Percentiles rank a stretch among this genome's conserved stretches.
Conservation (phyloP, 2,329 filamentous ascomycete genomes). For the Cladosporium sp. region DNA sequence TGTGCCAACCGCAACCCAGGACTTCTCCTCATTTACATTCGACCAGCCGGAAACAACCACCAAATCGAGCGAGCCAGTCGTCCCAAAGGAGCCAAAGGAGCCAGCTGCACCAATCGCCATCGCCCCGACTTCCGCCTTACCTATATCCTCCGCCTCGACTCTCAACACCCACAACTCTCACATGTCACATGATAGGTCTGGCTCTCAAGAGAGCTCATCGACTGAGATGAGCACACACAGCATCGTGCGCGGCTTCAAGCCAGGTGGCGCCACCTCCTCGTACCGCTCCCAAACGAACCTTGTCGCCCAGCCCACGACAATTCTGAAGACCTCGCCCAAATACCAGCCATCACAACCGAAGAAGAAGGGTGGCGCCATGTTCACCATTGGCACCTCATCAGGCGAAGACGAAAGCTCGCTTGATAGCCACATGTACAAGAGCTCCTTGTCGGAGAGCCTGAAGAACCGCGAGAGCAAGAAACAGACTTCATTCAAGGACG, state of each 20-base stretch:
- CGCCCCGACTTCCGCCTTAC: neutral
- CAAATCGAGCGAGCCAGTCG: slow-evolving; percentile 42
- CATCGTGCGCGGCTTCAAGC: slow-evolving; percentile 83
- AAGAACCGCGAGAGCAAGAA: slow-evolving; percentile 62
- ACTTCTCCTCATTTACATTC: slow-evolving; percentile 39
- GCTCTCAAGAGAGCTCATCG: slow-evolving; percentile 62
- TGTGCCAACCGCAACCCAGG: slow-evolving; percentile 24
- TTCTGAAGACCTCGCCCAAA: slow-evolving; percentile 56
- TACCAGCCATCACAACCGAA: slow-evolving; percentile 35
- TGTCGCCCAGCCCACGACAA: slow-evolving; percentile 55
- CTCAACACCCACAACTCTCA: slow-evolving; percentile 45
- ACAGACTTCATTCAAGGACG: slow-evolving; percentile 77
- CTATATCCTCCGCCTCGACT: slow-evolving; percentile 53
- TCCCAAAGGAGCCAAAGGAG: slow-evolving; percentile 35
- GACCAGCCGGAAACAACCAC: slow-evolving; percentile 24
- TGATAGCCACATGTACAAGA: slow-evolving; percentile 60
- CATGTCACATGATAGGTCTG: slow-evolving; percentile 20
- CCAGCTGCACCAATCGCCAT: neutral
- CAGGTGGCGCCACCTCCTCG: slow-evolving; percentile 69
- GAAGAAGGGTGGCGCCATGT: slow-evolving; percentile 73
- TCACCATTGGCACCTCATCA: slow-evolving; percentile 74
- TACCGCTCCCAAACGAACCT: slow-evolving; percentile 63
- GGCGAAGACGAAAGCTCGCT: slow-evolving; percentile 82
- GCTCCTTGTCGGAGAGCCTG: slow-evolving; percentile 56
- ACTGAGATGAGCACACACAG: slow-evolving; percentile 64